Base-by-base conservation (phyloP, 306 rosid genomes). In the Citrullus colocynthis region DNA sequence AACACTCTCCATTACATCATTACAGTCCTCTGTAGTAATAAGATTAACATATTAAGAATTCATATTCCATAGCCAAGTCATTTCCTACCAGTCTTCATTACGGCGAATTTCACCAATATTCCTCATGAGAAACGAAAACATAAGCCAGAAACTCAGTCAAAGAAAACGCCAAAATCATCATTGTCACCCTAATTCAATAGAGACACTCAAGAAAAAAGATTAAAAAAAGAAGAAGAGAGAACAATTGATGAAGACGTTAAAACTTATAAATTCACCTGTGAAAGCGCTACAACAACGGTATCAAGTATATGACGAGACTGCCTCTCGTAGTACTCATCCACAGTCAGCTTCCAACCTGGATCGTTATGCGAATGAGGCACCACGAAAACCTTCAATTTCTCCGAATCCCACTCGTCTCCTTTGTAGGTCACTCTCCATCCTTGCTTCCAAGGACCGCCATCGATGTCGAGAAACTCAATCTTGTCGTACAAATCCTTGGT, bases 281-380 rank as follows among this genome's bases (percentile, higher is more conserved):
- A 81, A 61, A 95, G 97, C 9, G 99, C 78, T 44, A 87, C 86
- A 58, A 95, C 99, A 83, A 95, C 89, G 80, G 97, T 92, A 82
- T 95, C 91, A 57, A 95, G 97, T 75, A 95, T 95, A 79, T 83
- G 97, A 65, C 92, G 81, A 48, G 99, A 84, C 81, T 95, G 97
- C 41, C 85, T 79, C 70, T 89, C 96, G 82, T 92, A 95, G 82
- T 95, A 95, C 85, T 95, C 93, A 42, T 91, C 97, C 17, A 95
- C 97, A 4, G 99, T 95, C 74, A 90, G 90, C 84, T 88, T 92
- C 99, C 99, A 95, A 42, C 99, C 99, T 7, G 99, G 99, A 84
- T 95, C 99, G 81, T 95, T 95, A 72, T 95, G 99, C 20, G 99
- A 95, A 83, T 95, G 99, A 3, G 99, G 99, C 79, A 92, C 99